Evolutionary conservation across 306 rosid species (phyloP), one percentile per base, ranked within the genome.

Genomic region (Hippophae tibetana): DNA sequence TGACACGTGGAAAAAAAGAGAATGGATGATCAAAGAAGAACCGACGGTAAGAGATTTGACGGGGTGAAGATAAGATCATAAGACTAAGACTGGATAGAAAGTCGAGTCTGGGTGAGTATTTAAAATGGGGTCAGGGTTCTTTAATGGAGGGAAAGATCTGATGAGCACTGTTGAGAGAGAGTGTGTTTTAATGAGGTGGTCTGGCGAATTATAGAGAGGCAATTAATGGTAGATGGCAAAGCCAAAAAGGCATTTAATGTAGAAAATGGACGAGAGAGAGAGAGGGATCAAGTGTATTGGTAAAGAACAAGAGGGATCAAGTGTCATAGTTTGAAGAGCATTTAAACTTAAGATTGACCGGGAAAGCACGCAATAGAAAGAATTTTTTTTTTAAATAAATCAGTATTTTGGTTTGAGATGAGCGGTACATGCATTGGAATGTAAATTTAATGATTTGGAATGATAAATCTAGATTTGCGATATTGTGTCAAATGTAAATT

Each of bases 1-100:
- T 31, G 66, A 72, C 88, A 84, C 94, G 90, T 87, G 90, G 89
- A 63, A 7, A 51, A 18, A 1, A 0, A 0, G 9, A 2, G 82
- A 79, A 59, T 23, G 69, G 61, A 5, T 6, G 52, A 66, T 26
- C 47, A 72, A 3, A 13, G 18, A 18, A 2, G 9, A 53, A 54
- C 8, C 63, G 74, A 66, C 43, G 78, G 72, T 67, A 72, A 81
- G 84, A 75, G 71, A 83, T 65, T 12, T 52, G 58, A 38, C 11
- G 13, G 52, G 76, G 6, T 67, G 18, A 10, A 40, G 70, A 23
- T 26, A 31, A 8, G 55, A 6, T 31, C 38, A 31, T 31, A 31
- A 31, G 38, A 31, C 38, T 31, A 31, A 31, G 38, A 31, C 38
- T 31, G 5, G 38, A 31, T 31, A 40, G 42, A 13, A 31, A 10